Conservation (phyloP, 768 basidiomycete genomes). For the Lactarius trivialis region DNA sequence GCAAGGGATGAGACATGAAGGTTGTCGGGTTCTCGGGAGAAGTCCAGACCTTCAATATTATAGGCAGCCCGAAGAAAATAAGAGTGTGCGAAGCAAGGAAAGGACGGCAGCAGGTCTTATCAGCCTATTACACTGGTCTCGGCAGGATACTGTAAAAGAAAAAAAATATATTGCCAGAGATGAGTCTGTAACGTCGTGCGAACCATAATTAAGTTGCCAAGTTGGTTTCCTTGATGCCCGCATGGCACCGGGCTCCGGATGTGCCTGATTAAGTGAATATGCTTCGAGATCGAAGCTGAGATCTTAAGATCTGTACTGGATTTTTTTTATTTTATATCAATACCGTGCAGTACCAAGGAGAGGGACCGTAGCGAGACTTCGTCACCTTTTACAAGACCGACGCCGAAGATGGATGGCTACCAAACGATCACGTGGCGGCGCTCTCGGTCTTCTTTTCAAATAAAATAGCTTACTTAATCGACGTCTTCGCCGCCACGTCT, state of each 20-base stretch:
- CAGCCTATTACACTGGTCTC: slow-evolving; percentile 17
- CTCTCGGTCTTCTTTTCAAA: slow-evolving; percentile 2
- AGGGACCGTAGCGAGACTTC: slow-evolving; percentile 4
- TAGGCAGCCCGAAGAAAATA: slow-evolving; percentile 7
- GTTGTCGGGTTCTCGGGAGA: slow-evolving; percentile 21
- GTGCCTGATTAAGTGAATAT: slow-evolving; percentile 21
- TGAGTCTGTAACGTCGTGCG: slow-evolving; percentile 12
- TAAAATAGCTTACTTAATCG: slow-evolving; percentile 8
- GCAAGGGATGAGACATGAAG: slow-evolving; percentile 21
- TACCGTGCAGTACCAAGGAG: not conserved
- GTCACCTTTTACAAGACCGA: slow-evolving; percentile 11
- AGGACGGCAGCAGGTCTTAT: slow-evolving; percentile 16
- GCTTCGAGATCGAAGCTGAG: slow-evolving; percentile 18
- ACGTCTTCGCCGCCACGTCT: slow-evolving; percentile 16
- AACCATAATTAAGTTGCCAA: not conserved
- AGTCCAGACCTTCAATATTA: slow-evolving; percentile 15
- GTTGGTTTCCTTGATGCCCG: slow-evolving; percentile 13
- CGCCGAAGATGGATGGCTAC: slow-evolving; percentile 12
- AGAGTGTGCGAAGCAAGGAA: slow-evolving; percentile 10
- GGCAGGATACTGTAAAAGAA: slow-evolving; percentile 9
- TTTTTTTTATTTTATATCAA: slow-evolving; percentile 2
- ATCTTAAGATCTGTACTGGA: slow-evolving; percentile 8
- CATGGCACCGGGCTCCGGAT: slow-evolving; percentile 19
- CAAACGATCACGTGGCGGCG: slow-evolving; percentile 19
- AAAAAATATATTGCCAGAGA: slow-evolving; percentile 8